phyloP scores from a whole-genome alignment of 768 basidiomycete species.

The Trametes punicea region DNA sequence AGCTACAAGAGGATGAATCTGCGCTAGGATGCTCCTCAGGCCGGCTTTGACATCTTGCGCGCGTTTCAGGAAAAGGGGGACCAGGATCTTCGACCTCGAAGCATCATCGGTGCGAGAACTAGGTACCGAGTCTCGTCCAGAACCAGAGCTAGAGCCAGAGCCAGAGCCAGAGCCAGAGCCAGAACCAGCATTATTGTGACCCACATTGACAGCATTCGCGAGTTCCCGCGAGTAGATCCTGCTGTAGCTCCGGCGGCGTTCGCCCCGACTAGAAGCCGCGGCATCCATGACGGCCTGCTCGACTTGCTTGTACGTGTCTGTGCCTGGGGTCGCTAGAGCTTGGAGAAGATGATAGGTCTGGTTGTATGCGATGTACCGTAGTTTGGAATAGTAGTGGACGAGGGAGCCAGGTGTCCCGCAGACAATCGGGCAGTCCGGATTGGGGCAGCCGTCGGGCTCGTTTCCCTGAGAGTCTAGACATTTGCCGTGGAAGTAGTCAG shows the following conservation, averaged over 20 bases:
- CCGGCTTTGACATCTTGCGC: conserved; percentile 21
- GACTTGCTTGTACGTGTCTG: conserved; percentile 40
- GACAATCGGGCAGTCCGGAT: conserved; percentile 73
- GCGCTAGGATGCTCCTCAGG: conserved; percentile 35
- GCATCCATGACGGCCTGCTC: conserved; percentile 41
- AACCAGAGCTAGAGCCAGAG: conserved; percentile 12
- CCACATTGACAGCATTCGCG: background rate
- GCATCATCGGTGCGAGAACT: background rate
- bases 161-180: conserved; percentile 4
- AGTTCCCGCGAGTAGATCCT: conserved; percentile 11
- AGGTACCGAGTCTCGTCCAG: background rate
- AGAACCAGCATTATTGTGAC: conserved; percentile 8
- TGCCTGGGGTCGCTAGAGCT: conserved; percentile 36
- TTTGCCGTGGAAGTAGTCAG: conserved; percentile 73
- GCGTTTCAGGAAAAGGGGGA: conserved; percentile 19
- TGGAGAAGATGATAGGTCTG: conserved; percentile 36
- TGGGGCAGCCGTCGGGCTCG: conserved; percentile 70
- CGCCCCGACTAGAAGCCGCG: conserved; percentile 19
- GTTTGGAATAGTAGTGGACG: conserved; percentile 57
- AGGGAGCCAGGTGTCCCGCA: conserved; percentile 83
- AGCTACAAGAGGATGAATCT: conserved; percentile 32
- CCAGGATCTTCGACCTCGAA: conserved; percentile 6
- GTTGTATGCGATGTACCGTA: conserved; percentile 49
- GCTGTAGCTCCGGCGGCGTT: conserved; percentile 15
- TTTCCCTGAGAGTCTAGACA: conserved; percentile 51